Evolutionary conservation across 2,329 filamentous ascomycete genomes (phyloP).

Genomic region (Aspergillus transmontanensis): DNA sequence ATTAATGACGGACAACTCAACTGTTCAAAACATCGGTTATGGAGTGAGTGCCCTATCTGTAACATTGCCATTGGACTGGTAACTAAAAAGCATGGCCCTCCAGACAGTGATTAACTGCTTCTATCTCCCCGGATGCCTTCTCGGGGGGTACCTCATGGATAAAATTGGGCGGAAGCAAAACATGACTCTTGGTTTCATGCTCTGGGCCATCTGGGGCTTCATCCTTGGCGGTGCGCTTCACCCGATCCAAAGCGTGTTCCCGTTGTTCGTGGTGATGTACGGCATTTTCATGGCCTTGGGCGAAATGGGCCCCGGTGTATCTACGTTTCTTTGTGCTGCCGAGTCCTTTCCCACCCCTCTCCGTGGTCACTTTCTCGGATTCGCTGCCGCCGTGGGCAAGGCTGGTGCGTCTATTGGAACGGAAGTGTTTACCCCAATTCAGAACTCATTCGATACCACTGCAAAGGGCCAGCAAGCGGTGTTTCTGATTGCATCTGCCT

Average conservation of each 20-base stretch:
- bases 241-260: constrained; percentile 50
- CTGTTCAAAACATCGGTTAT: constrained; percentile 36
- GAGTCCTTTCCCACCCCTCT: constrained; percentile 56
- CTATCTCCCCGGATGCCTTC: constrained; percentile 51
- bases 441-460: constrained; percentile 45
- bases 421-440: constrained; percentile 55
- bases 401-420: constrained; percentile 55
- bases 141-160: constrained; percentile 54
- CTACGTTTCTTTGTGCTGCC: constrained; percentile 40
- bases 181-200: constrained; percentile 53
- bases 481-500: constrained; percentile 55
- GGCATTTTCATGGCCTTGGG: constrained; percentile 54
- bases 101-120: constrained; percentile 55
- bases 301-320: constrained; percentile 55
- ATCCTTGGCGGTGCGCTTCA: constrained; percentile 52
- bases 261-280: constrained; percentile 56
- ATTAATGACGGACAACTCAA: constrained; percentile 44
- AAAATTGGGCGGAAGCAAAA: constrained; percentile 54
- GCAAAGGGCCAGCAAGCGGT: constrained; percentile 52
- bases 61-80: not conserved
- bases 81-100: not conserved
- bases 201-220: constrained; percentile 52
- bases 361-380: constrained; percentile 53
- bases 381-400: constrained; percentile 52
- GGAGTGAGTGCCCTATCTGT: constrained; percentile 17